phyloP scores from a whole-genome alignment of 768 basidiomycete species.

The Cytidiella melzeri region DNA sequence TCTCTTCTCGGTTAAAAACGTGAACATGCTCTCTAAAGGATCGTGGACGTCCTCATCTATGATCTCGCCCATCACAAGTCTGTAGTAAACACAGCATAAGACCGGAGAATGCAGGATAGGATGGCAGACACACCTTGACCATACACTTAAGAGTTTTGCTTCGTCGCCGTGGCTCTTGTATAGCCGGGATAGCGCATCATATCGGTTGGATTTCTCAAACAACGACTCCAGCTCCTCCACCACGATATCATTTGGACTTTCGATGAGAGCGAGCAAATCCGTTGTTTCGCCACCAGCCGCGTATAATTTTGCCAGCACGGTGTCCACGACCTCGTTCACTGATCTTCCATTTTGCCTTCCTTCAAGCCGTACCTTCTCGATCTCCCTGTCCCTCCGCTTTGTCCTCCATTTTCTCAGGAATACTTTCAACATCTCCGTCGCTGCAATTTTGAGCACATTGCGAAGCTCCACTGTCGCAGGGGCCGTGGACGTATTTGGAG shows the following conservation, averaged over 20 bases:
- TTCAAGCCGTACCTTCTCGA: constrained; percentile 1
- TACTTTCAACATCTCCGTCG: constrained; percentile 67
- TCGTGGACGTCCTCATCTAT: constrained; percentile 57
- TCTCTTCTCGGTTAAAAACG: constrained; percentile 48
- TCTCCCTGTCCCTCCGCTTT: constrained; percentile 31
- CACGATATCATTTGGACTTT: constrained; percentile 44
- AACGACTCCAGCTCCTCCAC: constrained; percentile 58
- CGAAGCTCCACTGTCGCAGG: constrained; percentile 67
- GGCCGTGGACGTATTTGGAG: constrained; percentile 59
- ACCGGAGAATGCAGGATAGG: not conserved
- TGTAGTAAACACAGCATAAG: constrained; percentile 19
- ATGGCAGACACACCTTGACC: constrained; percentile 54
- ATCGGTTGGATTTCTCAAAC: constrained; percentile 45
- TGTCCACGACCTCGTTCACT: constrained; percentile 62
- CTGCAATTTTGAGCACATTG: constrained; percentile 55
- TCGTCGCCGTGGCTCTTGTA: constrained; percentile 53
- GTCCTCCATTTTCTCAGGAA: constrained; percentile 60
- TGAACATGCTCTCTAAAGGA: constrained; percentile 55
- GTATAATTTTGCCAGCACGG: constrained; percentile 70
- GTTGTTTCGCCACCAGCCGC: constrained; percentile 53
- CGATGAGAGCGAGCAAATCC: constrained; percentile 56
- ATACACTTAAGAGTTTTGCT: constrained; percentile 57
- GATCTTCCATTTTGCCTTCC: not conserved
- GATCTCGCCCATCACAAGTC: constrained; percentile 63
- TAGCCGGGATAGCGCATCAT: constrained; percentile 54